These are phyloP conservation scores for Chamaecyparis obtusa DNA, from an alignment of 75 land plant genomes.

Conservation along the genomic window DNA sequence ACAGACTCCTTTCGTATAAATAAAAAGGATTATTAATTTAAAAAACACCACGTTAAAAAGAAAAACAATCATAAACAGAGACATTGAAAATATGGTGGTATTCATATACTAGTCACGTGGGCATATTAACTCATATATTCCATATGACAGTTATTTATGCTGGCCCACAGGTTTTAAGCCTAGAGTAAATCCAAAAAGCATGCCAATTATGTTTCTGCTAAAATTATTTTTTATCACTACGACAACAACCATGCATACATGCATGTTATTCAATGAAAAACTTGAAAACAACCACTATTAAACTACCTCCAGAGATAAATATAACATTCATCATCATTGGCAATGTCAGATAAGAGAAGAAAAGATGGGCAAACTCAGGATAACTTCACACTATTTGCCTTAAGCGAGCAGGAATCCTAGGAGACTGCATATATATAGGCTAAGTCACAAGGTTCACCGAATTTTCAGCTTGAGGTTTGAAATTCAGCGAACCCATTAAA, in stretches of 20 bases:
- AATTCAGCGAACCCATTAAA: too few relatives aligned
- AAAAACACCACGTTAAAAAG: not conserved
- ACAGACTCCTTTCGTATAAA: not conserved
- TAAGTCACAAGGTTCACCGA: too few relatives aligned
- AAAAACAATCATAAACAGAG: not conserved
- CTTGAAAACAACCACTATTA: not conserved
- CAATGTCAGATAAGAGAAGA: not conserved
- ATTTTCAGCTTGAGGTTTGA: too few relatives aligned
- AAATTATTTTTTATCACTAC: not conserved
- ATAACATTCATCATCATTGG: not conserved
- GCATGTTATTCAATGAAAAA: not conserved
- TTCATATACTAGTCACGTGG: not conserved
- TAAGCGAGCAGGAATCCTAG: not conserved
- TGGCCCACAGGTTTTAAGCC: not conserved
- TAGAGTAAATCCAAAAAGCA: not conserved
- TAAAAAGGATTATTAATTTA: too few relatives aligned
- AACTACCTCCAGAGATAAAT: not conserved
- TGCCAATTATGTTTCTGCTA: not conserved
- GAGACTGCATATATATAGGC: not conserved
- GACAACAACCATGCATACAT: not conserved
- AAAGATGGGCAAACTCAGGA: not conserved
- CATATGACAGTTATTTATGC: not conserved
- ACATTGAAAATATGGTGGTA: too few relatives aligned
- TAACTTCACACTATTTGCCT: not conserved
- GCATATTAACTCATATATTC: not conserved